These are phyloP conservation scores for Phytophthora pini DNA, from an alignment of 352 stramenopile species.

Conservation along the genomic window DNA sequence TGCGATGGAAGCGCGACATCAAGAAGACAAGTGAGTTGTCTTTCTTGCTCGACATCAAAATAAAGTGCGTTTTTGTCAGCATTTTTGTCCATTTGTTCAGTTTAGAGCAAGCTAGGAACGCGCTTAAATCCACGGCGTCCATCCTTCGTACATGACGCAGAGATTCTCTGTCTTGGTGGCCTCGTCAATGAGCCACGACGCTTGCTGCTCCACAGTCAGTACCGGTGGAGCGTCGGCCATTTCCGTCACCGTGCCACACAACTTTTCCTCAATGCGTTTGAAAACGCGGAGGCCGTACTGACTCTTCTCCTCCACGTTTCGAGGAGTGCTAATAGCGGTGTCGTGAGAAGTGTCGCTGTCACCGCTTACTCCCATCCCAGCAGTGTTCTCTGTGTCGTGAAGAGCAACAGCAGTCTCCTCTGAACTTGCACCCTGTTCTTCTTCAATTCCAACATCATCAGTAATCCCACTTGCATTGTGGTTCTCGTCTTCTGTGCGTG, in stretches of 20 bases:
- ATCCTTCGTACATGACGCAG: constrained; percentile 91
- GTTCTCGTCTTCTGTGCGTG: constrained; percentile 30
- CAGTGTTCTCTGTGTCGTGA: constrained; percentile 19
- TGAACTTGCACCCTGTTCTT: constrained; percentile 14
- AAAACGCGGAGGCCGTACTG: constrained; percentile 73
- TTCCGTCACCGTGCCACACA: constrained; percentile 60
- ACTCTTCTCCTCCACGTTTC: constrained; percentile 42
- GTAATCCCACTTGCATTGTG: not conserved
- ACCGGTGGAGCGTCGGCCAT: constrained; percentile 28
- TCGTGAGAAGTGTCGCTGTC: constrained; percentile 23
- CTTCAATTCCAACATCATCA: constrained; percentile 21
- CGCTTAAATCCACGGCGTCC: constrained; percentile 86
- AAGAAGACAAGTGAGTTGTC: constrained; percentile 18
- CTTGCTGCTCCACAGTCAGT: constrained; percentile 76
- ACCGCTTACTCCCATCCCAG: constrained; percentile 15
- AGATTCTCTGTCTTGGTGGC: constrained; percentile 85
- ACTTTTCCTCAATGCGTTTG: constrained; percentile 77
- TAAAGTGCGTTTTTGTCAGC: constrained; percentile 39
- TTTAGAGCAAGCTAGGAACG: not conserved
- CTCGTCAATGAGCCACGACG: constrained; percentile 81
- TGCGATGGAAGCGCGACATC: constrained; percentile 30
- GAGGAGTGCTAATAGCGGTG: not conserved
- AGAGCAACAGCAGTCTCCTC: constrained; percentile 10
- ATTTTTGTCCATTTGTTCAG: constrained; percentile 13
- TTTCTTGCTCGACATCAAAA: constrained; percentile 34